Conservation (phyloP, 257 asterid genomes). For the Gentiana straminea region DNA sequence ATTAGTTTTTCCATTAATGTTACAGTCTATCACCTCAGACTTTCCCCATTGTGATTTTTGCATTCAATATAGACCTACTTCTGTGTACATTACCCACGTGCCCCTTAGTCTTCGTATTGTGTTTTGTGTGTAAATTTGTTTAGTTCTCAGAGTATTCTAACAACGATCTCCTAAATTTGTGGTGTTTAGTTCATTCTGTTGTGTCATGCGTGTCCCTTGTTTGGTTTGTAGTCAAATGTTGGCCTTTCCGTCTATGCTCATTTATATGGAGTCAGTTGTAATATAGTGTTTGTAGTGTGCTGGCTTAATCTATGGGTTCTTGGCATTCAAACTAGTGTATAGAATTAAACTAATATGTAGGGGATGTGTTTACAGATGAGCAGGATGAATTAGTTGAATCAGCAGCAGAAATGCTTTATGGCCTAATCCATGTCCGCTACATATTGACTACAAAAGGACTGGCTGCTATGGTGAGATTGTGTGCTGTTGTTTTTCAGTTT, state of each 20-base stretch:
- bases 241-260: no score
- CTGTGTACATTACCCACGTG: no score
- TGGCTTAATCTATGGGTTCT: background rate
- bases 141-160: background rate
- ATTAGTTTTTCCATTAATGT: background rate
- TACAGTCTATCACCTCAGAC: background rate
- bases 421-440: conserved; percentile 53
- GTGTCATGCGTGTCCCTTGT: background rate
- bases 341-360: conserved; percentile 32
- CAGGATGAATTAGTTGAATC: conserved; percentile 55
- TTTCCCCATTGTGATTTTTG: background rate
- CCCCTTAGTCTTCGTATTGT: no score
- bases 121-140: no score
- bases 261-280: no score
- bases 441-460: conserved; percentile 55
- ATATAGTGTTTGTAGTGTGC: no score
- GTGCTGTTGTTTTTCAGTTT: conserved; percentile 10
- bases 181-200: background rate
- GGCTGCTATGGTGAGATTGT: conserved; percentile 42
- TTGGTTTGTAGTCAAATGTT: no score
- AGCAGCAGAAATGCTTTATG: conserved; percentile 60
- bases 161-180: background rate
- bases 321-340: conserved; percentile 9
- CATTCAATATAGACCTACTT: no score
- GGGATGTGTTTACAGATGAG: conserved; percentile 48